A percentile compares a stretch with the other conserved stretches of the same genome.
Evolutionary conservation across 179 eudicot species (phyloP).

Genomic region (Corrigiola litoralis): DNA sequence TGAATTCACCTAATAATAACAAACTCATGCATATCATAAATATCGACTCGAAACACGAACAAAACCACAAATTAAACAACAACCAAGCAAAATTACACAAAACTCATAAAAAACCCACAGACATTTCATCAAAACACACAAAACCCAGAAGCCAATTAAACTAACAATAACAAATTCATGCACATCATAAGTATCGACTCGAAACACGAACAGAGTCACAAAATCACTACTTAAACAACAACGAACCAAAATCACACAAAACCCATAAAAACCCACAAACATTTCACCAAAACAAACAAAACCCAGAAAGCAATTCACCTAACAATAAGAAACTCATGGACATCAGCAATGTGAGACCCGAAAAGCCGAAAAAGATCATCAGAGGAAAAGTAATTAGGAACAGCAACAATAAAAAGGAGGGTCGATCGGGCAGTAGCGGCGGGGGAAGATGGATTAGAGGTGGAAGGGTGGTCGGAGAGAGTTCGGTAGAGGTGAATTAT

Average conservation of each 20-base stretch:
- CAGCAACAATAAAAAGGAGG: slow-evolving; percentile 59
- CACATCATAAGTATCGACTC: too few species aligned
- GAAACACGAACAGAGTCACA: too few species aligned
- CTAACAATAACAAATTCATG: too few species aligned
- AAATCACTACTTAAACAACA: slow-evolving; percentile 3
- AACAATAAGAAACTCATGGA: slow-evolving; percentile 28
- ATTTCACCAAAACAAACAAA: not conserved
- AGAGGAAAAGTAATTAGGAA: slow-evolving; percentile 65
- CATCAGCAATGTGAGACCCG: slow-evolving; percentile 25
- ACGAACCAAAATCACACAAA: slow-evolving; percentile 4
- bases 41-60: too few species aligned
- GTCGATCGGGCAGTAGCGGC: slow-evolving; percentile 32
- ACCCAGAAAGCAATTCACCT: slow-evolving; percentile 19
- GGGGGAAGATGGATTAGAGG: slow-evolving; percentile 25
- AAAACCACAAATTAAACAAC: slow-evolving; percentile 6
- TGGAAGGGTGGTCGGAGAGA: slow-evolving; percentile 21
- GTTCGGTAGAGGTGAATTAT: slow-evolving; percentile 60
- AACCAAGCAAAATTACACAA: too few species aligned
- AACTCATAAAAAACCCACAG: too few species aligned
- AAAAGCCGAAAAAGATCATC: slow-evolving; percentile 61
- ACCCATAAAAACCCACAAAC: not conserved
- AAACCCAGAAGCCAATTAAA: too few species aligned
- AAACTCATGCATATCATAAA: too few species aligned
- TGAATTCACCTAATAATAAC: too few species aligned
- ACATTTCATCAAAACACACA: too few species aligned